A percentile compares a stretch with the other conserved stretches of the same genome.
Evolutionary conservation across 371 early-diverging fungal species (phyloP).

Genomic region (Mortierella sp.): DNA sequence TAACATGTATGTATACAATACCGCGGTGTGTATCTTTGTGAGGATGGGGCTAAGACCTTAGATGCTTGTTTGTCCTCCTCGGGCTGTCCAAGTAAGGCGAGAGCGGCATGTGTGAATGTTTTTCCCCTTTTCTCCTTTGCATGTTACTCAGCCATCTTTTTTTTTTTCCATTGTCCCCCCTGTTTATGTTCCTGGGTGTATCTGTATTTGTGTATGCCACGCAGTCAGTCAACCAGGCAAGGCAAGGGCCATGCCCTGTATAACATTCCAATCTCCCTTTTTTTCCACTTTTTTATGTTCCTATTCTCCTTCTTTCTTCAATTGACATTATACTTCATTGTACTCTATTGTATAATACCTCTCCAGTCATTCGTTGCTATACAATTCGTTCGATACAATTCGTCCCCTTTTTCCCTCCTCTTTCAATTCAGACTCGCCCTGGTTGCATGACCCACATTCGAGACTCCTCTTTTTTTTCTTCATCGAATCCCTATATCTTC

Average conservation of each 20-base stretch:
- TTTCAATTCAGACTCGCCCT: not conserved
- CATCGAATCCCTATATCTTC: not conserved
- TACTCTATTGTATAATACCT: not conserved
- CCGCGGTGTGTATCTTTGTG: slow-evolving; percentile 2
- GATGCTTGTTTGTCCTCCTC: not conserved
- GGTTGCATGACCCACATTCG: not conserved
- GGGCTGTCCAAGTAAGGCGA: not conserved
- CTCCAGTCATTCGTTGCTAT: not conserved
- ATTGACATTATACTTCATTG: not conserved
- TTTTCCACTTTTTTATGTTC: not conserved
- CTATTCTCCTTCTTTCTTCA: not conserved
- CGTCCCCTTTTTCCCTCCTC: not conserved
- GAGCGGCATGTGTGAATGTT: not conserved
- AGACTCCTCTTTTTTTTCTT: not conserved
- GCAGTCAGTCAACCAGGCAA: not conserved
- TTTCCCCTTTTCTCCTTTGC: not conserved
- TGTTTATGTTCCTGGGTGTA: not conserved
- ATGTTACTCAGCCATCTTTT: slow-evolving; percentile 5
- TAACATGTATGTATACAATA: not conserved
- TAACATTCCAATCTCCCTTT: slow-evolving; percentile 22
- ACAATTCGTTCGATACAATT: not conserved
- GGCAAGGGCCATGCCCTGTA: not conserved
- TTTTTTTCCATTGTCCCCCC: not conserved
- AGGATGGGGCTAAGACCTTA: not conserved
- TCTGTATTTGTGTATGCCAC: not conserved